phyloP scores from a whole-genome alignment of 805 yeast genomes.

The Ascoidea asiatica region DNA sequence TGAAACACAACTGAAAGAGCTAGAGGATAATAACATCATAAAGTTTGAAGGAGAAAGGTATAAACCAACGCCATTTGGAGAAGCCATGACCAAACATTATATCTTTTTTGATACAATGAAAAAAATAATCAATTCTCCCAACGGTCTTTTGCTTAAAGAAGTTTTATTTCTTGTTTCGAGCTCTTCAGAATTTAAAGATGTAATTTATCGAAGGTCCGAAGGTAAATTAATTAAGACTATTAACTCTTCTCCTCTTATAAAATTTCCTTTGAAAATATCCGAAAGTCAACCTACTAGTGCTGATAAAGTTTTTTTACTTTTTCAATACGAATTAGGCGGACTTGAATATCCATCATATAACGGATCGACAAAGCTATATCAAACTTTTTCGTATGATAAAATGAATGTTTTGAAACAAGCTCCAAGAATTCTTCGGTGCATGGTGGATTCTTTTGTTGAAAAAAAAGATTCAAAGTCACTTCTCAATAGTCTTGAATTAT shows the following conservation, averaged over 20 bases:
- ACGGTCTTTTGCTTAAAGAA: constrained; percentile 11
- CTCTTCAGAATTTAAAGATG: constrained; percentile 26
- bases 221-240: constrained; percentile 30
- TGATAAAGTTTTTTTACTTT: constrained; percentile 27
- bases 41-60: constrained; percentile 9
- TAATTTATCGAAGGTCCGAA: constrained; percentile 29
- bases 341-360: constrained; percentile 29
- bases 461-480: constrained; percentile 30
- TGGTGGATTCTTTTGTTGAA: constrained; percentile 28
- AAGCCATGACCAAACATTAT: constrained; percentile 36
- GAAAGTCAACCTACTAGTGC: constrained; percentile 14
- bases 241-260: constrained; percentile 23
- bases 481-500: constrained; percentile 22
- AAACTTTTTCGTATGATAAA: constrained; percentile 30
- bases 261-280: constrained; percentile 21
- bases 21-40: constrained; percentile 21
- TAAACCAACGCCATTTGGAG: constrained; percentile 27
- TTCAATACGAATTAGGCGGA: constrained; percentile 40
- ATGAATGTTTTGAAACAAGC: constrained; percentile 26
- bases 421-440: constrained; percentile 27
- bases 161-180: constrained; percentile 18
- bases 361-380: constrained; percentile 25
- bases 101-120: constrained; percentile 30
- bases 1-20: constrained; percentile 18
- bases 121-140: constrained; percentile 14